Evolutionary conservation across 208 protist genomes (phyloP).

Genomic region (Wallacemonas rigidus): DNA sequence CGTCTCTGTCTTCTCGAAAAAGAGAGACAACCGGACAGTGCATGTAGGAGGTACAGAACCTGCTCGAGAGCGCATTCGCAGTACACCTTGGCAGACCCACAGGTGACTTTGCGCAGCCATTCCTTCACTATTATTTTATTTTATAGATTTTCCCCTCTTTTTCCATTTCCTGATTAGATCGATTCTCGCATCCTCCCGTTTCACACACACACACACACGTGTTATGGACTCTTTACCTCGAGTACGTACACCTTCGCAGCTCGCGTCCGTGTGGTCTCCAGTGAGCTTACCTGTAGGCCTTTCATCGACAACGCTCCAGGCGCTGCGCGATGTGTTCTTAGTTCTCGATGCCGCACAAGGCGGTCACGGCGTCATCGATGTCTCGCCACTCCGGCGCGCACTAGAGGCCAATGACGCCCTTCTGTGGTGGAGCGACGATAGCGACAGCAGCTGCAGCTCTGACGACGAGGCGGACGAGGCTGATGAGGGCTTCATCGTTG

Average conservation of each 20-base stretch:
- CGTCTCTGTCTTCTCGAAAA: too few relatives aligned
- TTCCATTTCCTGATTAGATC: background rate
- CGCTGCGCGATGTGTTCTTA: slow-evolving; percentile 4
- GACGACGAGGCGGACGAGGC: background rate
- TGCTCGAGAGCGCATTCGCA: too few relatives aligned
- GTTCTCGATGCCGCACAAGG: slow-evolving; percentile 9
- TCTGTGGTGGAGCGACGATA: slow-evolving; percentile 1
- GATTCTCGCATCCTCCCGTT: background rate
- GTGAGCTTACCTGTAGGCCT: slow-evolving; percentile 6
- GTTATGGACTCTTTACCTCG: background rate
- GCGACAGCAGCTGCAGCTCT: background rate
- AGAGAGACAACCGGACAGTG: too few relatives aligned
- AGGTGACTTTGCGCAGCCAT: background rate
- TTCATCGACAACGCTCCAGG: background rate
- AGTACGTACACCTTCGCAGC: background rate
- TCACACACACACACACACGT: background rate
- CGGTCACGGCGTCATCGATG: slow-evolving; percentile 5
- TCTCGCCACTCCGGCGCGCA: background rate
- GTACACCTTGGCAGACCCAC: too few relatives aligned
- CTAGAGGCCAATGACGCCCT: slow-evolving; percentile 4
- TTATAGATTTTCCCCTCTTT: background rate
- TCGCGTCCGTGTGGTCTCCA: background rate
- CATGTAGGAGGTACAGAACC: too few relatives aligned
- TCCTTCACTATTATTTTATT: background rate
- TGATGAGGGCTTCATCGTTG: background rate